Evolutionary conservation across 768 basidiomycete genomes (phyloP).

Genomic region (Antrodiella citrinella): DNA sequence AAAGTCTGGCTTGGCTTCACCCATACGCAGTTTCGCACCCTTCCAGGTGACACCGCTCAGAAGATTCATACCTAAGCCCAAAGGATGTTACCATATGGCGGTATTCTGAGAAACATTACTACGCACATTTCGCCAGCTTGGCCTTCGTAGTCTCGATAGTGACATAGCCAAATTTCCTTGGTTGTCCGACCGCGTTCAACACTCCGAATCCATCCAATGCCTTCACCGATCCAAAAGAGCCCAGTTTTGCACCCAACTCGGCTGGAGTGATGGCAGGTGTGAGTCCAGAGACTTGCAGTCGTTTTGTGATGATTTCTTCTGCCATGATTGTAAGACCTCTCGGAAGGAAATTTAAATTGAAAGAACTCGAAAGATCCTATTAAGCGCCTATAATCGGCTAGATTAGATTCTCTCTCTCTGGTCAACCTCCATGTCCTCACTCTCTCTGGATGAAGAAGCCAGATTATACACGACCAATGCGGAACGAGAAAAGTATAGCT

Average conservation of each 20-base stretch:
- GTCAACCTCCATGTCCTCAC: slow-evolving; percentile 10
- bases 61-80: slow-evolving; percentile 51
- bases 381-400: background rate
- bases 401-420: background rate
- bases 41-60: slow-evolving; percentile 84
- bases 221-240: slow-evolving; percentile 60
- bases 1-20: slow-evolving; percentile 77
- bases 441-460: slow-evolving; percentile 87
- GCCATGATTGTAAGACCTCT: background rate
- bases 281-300: slow-evolving; percentile 69
- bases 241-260: slow-evolving; percentile 52
- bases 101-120: slow-evolving; percentile 1
- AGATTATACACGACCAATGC: slow-evolving; percentile 81
- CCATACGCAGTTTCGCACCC: slow-evolving; percentile 75
- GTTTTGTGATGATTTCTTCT: slow-evolving; percentile 36
- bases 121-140: slow-evolving; percentile 59
- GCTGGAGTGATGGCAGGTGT: slow-evolving; percentile 52
- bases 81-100: too few relatives aligned
- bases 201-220: slow-evolving; percentile 63
- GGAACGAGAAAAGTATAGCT: slow-evolving; percentile 83
- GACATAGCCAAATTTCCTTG: slow-evolving; percentile 65
- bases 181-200: slow-evolving; percentile 55
- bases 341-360: background rate
- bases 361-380: background rate
- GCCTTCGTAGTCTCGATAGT: slow-evolving; percentile 57